Evolutionary conservation across 2,329 filamentous ascomycete genomes (phyloP).

Genomic region (Exophiala aquamarina): DNA sequence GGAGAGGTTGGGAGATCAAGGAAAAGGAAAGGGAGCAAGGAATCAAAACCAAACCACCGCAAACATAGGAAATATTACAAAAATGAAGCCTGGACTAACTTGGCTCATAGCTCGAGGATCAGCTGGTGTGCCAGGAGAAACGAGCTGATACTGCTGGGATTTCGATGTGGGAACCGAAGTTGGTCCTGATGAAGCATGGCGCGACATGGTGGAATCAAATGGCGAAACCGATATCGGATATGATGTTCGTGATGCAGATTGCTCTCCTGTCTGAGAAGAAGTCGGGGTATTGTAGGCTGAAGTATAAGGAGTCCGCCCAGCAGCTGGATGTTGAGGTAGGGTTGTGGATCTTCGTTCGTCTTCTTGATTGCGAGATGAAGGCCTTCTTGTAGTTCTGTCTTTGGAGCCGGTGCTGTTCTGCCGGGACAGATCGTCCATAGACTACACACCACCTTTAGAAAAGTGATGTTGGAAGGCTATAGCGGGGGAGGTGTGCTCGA

Average conservation of each 20-base stretch:
- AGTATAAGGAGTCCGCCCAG: constrained; percentile 10
- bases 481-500: neutral
- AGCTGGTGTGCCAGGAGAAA: constrained; percentile 26
- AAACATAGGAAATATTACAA: constrained; percentile 31
- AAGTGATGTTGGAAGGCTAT: too few species aligned
- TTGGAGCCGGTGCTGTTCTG: constrained; percentile 7
- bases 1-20: constrained; percentile 5
- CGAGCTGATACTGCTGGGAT: constrained; percentile 26
- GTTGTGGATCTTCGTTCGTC: constrained; percentile 8
- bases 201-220: constrained; percentile 16
- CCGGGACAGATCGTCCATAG: constrained; percentile 18
- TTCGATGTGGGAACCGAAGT: constrained; percentile 9
- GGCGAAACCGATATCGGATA: constrained; percentile 6
- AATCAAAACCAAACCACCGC: constrained; percentile 11
- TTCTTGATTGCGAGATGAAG: constrained; percentile 7
- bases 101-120: constrained; percentile 28
- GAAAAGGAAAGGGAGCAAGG: constrained; percentile 14
- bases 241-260: constrained; percentile 6
- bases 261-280: neutral
- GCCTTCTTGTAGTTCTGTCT: constrained; percentile 9
- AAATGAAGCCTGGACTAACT: constrained; percentile 31
- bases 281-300: constrained; percentile 3
- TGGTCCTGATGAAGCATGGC: constrained; percentile 9
- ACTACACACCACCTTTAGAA: too few species aligned
- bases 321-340: constrained; percentile 8